These are phyloP conservation scores for Dimocarpus longan DNA, from an alignment of 345 rosid genomes.

Conservation along the genomic window DNA sequence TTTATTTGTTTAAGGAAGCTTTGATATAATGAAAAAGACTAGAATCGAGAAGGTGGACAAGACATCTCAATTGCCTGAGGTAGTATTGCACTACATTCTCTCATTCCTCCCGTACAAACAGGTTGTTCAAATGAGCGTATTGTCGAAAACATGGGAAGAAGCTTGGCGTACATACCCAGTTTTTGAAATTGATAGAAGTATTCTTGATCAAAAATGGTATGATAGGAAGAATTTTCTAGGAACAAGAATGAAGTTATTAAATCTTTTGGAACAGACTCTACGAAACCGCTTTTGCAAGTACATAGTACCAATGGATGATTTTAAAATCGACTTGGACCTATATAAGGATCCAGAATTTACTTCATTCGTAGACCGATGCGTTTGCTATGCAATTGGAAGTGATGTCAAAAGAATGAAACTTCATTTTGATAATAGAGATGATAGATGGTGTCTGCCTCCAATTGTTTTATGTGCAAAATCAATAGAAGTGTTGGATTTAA, in stretches of 20 bases:
- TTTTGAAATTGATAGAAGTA: background rate
- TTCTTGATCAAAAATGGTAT: no score
- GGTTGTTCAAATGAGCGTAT: background rate
- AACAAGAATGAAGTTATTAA: background rate
- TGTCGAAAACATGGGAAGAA: conserved; percentile 13
- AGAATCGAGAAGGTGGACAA: background rate
- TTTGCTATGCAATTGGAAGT: background rate
- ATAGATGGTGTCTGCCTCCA: background rate
- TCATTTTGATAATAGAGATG: background rate
- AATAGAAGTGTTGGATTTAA: background rate
- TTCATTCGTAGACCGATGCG: background rate
- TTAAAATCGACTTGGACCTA: background rate
- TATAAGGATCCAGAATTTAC: background rate
- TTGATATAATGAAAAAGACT: background rate
- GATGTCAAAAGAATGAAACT: background rate
- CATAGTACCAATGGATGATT: background rate
- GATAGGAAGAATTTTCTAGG: no score
- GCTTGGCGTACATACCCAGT: background rate
- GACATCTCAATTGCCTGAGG: conserved; percentile 7
- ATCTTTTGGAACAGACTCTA: background rate
- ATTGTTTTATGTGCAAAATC: background rate
- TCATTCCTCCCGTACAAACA: background rate
- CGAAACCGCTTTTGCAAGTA: background rate
- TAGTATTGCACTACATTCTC: conserved; percentile 1
- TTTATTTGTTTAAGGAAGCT: background rate